Evolutionary conservation across 2,329 filamentous ascomycete genomes (phyloP).

Genomic region (Talaromyces amestolkiae): DNA sequence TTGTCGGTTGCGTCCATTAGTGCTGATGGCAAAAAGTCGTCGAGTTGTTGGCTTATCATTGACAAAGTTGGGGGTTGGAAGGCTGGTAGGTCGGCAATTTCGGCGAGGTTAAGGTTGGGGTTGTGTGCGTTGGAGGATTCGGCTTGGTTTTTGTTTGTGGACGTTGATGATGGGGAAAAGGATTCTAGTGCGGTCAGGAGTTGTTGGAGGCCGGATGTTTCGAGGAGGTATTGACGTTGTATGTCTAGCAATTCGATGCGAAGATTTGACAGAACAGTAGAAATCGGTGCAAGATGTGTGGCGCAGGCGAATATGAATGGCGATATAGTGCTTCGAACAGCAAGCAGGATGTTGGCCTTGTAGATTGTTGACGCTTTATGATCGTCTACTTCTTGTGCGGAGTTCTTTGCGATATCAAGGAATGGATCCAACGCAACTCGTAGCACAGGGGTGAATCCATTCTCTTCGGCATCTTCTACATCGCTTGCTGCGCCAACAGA

Average conservation of each 20-base stretch:
- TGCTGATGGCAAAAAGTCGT: constrained; percentile 88
- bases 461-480: constrained; percentile 57
- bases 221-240: constrained; percentile 71
- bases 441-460: constrained; percentile 72
- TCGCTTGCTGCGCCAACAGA: constrained; percentile 56
- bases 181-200: constrained; percentile 60
- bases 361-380: constrained; percentile 49
- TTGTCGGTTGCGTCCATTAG: constrained; percentile 88
- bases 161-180: constrained; percentile 27
- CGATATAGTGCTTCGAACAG: constrained; percentile 38
- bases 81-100: constrained; percentile 53
- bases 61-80: constrained; percentile 63
- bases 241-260: constrained; percentile 59
- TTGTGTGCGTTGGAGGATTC: constrained; percentile 16
- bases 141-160: constrained; percentile 4
- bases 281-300: constrained; percentile 57
- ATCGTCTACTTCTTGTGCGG: constrained; percentile 42
- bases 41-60: constrained; percentile 70
- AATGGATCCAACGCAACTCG: constrained; percentile 83
- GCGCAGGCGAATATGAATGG: constrained; percentile 61
- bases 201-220: constrained; percentile 68
- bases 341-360: constrained; percentile 48
- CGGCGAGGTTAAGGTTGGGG: constrained; percentile 51
- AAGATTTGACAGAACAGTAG: constrained; percentile 48
- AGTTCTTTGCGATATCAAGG: constrained; percentile 62